phyloP scores from a whole-genome alignment of 768 basidiomycete species.

The Calvatia gigantea region DNA sequence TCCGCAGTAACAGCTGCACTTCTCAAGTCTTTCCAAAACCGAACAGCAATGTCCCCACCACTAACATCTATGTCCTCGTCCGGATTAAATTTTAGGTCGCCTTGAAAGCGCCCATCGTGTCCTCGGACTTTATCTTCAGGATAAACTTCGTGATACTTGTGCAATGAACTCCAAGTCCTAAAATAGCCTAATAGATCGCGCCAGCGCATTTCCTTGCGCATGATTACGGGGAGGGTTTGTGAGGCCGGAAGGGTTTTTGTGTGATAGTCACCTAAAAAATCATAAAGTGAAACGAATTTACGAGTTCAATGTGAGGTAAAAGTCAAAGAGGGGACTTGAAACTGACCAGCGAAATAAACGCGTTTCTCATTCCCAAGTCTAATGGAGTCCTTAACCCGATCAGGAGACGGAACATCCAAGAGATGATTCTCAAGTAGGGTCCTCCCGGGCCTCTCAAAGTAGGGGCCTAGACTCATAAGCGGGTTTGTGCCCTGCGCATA shows the following conservation, averaged over 20 bases:
- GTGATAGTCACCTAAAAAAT: constrained; percentile 5
- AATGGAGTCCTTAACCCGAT: constrained; percentile 17
- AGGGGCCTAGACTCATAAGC: constrained; percentile 56
- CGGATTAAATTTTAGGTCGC: constrained; percentile 12
- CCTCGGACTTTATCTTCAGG: constrained; percentile 47
- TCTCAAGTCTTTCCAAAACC: constrained; percentile 58
- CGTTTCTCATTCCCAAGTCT: constrained; percentile 36
- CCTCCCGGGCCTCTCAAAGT: constrained; percentile 82
- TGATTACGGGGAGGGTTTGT: constrained; percentile 37
- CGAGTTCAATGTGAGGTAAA: not conserved
- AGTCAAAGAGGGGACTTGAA: not conserved
- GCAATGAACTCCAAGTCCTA: constrained; percentile 66
- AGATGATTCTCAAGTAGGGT: constrained; percentile 71
- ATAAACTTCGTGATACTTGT: constrained; percentile 60
- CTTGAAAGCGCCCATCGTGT: constrained; percentile 31
- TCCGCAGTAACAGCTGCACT: constrained; percentile 28
- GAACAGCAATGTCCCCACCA: constrained; percentile 61
- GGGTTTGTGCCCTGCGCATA: constrained; percentile 61
- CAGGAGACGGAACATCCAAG: constrained; percentile 60
- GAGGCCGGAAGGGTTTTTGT: not conserved
- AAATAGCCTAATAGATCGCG: constrained; percentile 64
- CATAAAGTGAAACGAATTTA: too few species aligned
- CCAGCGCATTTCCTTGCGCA: constrained; percentile 63
- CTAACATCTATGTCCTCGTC: constrained; percentile 21
- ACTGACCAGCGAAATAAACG: constrained; percentile 56